These are phyloP conservation scores for Spencermartinsiella ligniputridi DNA, from an alignment of 1,139 yeast species.

Conservation along the genomic window DNA sequence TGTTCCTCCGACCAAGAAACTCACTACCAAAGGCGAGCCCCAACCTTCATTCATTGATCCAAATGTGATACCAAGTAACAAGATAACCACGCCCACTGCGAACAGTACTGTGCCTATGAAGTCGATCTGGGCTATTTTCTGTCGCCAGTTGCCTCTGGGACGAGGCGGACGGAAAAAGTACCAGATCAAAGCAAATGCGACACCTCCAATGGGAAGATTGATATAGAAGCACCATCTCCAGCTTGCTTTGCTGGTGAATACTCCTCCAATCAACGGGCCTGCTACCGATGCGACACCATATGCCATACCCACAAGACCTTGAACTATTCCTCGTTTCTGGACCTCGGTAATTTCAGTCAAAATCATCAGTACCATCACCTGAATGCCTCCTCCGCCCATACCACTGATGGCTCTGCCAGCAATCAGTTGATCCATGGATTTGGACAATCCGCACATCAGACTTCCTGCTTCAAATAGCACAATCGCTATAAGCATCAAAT, in stretches of 20 bases:
- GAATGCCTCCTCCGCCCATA: conserved; percentile 69
- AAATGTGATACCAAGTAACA: conserved; percentile 47
- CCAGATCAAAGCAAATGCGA: conserved; percentile 43
- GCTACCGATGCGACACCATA: conserved; percentile 55
- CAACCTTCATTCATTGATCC: conserved; percentile 46
- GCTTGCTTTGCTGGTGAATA: conserved; percentile 50
- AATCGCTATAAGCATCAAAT: conserved; percentile 47
- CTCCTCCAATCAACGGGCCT: conserved; percentile 67
- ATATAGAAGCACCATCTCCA: conserved; percentile 81
- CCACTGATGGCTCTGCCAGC: conserved; percentile 73
- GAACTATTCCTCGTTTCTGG: conserved; percentile 51
- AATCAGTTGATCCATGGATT: conserved; percentile 55
- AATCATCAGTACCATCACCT: conserved; percentile 55
- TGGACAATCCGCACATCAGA: conserved; percentile 53
- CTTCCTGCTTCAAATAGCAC: conserved; percentile 61
- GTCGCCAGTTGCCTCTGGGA: conserved; percentile 38
- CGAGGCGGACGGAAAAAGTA: conserved; percentile 53
- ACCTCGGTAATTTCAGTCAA: conserved; percentile 62
- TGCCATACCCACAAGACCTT: conserved; percentile 48
- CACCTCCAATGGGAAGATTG: conserved; percentile 63
- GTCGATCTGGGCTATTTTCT: conserved; percentile 44
- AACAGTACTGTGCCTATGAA: conserved; percentile 43
- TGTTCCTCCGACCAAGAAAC: conserved; percentile 51
- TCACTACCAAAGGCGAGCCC: conserved; percentile 53
- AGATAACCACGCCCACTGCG: conserved; percentile 40